Conservation (phyloP, 768 basidiomycete species). For the Boletus vinaceobasis region DNA sequence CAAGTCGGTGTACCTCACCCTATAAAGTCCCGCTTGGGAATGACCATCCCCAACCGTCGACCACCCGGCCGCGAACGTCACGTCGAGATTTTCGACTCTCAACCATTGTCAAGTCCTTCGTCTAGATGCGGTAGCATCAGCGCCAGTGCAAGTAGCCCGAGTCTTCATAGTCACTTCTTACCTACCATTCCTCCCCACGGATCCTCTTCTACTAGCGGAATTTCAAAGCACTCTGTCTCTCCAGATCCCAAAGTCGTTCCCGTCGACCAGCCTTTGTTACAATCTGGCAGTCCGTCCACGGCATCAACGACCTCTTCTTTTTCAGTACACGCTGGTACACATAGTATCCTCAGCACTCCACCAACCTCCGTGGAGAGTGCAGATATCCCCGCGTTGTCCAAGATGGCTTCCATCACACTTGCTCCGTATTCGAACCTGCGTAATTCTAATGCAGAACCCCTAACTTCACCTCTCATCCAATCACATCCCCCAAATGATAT, state of each 20-base stretch:
- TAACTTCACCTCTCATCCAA: slow-evolving; percentile 25
- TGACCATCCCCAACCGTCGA: slow-evolving; percentile 56
- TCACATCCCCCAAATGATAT: slow-evolving; percentile 17
- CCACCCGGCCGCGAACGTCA: slow-evolving; percentile 49
- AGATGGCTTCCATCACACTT: slow-evolving; percentile 25
- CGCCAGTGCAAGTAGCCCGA: slow-evolving; percentile 23
- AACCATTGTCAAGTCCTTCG: slow-evolving; percentile 63
- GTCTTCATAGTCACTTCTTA: slow-evolving; percentile 17
- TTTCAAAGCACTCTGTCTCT: slow-evolving; percentile 7
- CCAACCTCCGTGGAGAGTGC: slow-evolving; percentile 45
- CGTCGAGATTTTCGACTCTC: slow-evolving; percentile 81
- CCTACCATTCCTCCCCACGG: slow-evolving; percentile 7
- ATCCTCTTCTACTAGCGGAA: slow-evolving; percentile 25
- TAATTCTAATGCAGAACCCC: slow-evolving; percentile 1
- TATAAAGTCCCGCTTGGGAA: slow-evolving; percentile 58
- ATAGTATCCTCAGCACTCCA: slow-evolving; percentile 47
- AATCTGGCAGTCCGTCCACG: slow-evolving; percentile 35
- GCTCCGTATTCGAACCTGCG: not conserved
- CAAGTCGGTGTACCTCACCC: slow-evolving; percentile 77
- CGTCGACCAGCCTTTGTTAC: slow-evolving; percentile 18
- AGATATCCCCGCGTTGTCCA: slow-evolving; percentile 39
- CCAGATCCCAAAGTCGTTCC: not conserved
- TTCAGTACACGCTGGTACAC: slow-evolving; percentile 31
- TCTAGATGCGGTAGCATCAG: slow-evolving; percentile 30
- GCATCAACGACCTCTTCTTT: slow-evolving; percentile 46